Conservation (phyloP, 2,329 filamentous ascomycete genomes). For the Verruconis gallopava region DNA sequence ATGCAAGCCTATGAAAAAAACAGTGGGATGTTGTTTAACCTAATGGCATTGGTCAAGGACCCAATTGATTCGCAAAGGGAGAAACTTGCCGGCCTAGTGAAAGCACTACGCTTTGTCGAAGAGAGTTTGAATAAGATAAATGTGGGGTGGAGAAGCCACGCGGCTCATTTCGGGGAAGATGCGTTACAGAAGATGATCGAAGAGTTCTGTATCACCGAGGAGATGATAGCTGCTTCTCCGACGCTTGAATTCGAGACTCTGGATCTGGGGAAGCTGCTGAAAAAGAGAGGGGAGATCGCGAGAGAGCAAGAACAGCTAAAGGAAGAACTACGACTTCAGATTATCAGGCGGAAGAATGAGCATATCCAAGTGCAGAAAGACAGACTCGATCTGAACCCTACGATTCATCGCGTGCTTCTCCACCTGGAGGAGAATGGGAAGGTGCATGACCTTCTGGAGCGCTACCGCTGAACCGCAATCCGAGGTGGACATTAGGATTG, state of each 20-base stretch:
- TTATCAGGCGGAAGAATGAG: not conserved
- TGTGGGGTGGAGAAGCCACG: too few relatives aligned
- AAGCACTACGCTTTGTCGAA: too few relatives aligned
- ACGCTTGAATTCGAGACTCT: too few relatives aligned
- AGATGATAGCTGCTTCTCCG: too few relatives aligned
- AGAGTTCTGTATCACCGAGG: too few relatives aligned
- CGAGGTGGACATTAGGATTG: too few relatives aligned
- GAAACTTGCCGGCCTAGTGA: too few relatives aligned
- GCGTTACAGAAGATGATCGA: too few relatives aligned
- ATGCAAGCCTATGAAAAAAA: constrained; percentile 52
- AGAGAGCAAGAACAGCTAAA: not conserved
- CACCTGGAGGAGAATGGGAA: not conserved
- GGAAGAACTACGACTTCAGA: not conserved
- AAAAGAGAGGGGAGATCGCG: not conserved
- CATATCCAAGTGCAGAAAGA: not conserved
- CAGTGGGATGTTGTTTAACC: constrained; percentile 55
- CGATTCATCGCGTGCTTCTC: not conserved
- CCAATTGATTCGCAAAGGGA: too few relatives aligned
- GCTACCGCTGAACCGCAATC: too few relatives aligned
- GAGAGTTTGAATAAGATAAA: too few relatives aligned
- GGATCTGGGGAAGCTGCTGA: not conserved
- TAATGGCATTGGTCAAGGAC: constrained; percentile 61
- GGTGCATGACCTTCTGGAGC: not conserved
- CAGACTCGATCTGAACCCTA: not conserved
- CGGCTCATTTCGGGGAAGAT: too few relatives aligned